Percentiles rank a stretch among this genome's conserved stretches.
Conservation (phyloP, 2,329 filamentous ascomycete species). For the Iodosphaeria phyllophila region DNA sequence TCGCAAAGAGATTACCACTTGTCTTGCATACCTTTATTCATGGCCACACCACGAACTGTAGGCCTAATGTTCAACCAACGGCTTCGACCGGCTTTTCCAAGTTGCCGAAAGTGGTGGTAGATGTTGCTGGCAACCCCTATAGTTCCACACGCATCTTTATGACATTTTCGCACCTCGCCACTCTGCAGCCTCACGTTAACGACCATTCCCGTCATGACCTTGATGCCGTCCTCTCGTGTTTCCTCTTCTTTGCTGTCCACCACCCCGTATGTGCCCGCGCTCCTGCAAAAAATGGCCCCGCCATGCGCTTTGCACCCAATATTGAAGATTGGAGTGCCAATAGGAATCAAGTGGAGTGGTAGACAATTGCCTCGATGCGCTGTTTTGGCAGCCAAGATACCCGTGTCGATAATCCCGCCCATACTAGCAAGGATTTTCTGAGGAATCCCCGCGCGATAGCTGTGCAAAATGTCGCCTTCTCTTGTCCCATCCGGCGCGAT, state of each 20-base stretch:
- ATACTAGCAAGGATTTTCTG: slow-evolving; percentile 73
- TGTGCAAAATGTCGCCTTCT: slow-evolving; percentile 80
- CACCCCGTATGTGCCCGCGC: slow-evolving; percentile 80
- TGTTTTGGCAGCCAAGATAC: slow-evolving; percentile 88
- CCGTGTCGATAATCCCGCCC: slow-evolving; percentile 83
- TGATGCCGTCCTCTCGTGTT: slow-evolving; percentile 37
- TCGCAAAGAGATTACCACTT: background rate
- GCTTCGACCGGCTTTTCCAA: slow-evolving; percentile 88
- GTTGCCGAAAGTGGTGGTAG: slow-evolving; percentile 72
- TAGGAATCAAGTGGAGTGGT: slow-evolving; percentile 85
- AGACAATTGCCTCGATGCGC: slow-evolving; percentile 89
- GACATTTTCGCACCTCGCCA: slow-evolving; percentile 77
- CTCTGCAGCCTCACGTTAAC: slow-evolving; percentile 79
- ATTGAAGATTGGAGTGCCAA: slow-evolving; percentile 85
- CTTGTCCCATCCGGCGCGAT: slow-evolving; percentile 89
- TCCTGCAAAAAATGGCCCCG: slow-evolving; percentile 79
- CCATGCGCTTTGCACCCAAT: slow-evolving; percentile 60
- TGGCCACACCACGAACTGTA: slow-evolving; percentile 90
- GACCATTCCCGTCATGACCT: slow-evolving; percentile 51
- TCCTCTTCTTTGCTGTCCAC: slow-evolving; percentile 80
- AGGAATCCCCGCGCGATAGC: slow-evolving; percentile 79
- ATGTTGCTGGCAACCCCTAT: slow-evolving; percentile 89
- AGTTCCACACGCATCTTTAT: slow-evolving; percentile 84
- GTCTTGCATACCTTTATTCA: slow-evolving; percentile 65
- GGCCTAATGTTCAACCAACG: slow-evolving; percentile 89